Evolutionary conservation across 208 protist genomes (phyloP).

Genomic region (Plasmodiophora brassicae): DNA sequence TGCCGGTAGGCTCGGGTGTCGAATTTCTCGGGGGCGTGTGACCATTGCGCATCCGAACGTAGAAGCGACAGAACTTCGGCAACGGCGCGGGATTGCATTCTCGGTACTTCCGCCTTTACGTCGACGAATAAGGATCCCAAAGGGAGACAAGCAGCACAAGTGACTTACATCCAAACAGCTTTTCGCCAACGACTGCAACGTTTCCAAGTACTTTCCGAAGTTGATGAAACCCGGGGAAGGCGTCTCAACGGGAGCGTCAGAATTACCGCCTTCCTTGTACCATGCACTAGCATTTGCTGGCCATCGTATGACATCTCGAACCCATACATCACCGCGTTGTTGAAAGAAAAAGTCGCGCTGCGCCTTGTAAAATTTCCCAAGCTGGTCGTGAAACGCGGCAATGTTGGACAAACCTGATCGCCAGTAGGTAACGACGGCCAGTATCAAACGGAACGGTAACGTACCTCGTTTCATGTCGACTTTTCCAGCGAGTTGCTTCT

Average conservation of each 20-base stretch:
- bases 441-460: not conserved
- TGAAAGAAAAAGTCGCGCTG: not conserved
- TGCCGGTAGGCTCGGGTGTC: not conserved
- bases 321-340: not conserved
- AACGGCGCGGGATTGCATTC: not conserved
- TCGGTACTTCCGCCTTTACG: not conserved
- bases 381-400: not conserved
- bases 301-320: no score
- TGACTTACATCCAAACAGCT: not conserved
- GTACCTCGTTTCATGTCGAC: not conserved
- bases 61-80: not conserved
- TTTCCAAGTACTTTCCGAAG: not conserved
- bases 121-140: not conserved
- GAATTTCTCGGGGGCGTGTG: not conserved
- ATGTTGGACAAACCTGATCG: not conserved
- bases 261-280: no score
- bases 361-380: constrained; percentile 1
- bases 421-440: not conserved
- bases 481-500: not conserved
- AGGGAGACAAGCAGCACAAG: not conserved
- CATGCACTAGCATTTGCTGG: no score
- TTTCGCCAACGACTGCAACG: not conserved
- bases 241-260: not conserved
- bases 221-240: not conserved
- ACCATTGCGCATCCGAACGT: not conserved